Conservation (phyloP, 2,329 filamentous ascomycete genomes). For the Talaromyces pinophilus region DNA sequence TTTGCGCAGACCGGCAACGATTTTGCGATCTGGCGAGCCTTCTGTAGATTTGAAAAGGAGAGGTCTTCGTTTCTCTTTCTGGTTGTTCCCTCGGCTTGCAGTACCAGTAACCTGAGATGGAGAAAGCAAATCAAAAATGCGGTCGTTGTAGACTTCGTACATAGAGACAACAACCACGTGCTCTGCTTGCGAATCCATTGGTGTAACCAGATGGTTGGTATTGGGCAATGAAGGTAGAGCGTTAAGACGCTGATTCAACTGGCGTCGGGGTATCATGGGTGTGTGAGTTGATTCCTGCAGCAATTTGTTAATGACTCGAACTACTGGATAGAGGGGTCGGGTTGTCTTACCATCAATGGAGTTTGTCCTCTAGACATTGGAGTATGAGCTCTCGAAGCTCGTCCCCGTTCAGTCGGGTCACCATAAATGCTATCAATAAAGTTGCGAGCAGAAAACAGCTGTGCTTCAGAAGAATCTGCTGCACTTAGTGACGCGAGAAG, state of each 20-base stretch:
- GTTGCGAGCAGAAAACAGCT: slow-evolving; percentile 69
- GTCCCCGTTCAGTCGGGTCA: slow-evolving; percentile 61
- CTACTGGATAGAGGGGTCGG: neutral
- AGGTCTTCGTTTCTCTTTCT: slow-evolving; percentile 74
- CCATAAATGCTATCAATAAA: slow-evolving; percentile 80
- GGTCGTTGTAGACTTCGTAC: slow-evolving; percentile 99
- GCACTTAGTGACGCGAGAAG: slow-evolving; percentile 73
- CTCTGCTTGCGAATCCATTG: slow-evolving; percentile 68
- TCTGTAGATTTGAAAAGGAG: slow-evolving; percentile 92
- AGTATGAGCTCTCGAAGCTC: slow-evolving; percentile 66
- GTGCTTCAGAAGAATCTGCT: slow-evolving; percentile 79
- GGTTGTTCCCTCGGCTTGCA: slow-evolving; percentile 49
- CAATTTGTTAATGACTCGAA: neutral
- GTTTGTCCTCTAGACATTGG: slow-evolving; percentile 59
- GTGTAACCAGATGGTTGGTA: slow-evolving; percentile 68
- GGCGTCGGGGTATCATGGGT: slow-evolving; percentile 57
- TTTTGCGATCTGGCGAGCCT: slow-evolving; percentile 82
- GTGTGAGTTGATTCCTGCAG: slow-evolving; percentile 43
- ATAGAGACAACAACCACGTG: slow-evolving; percentile 91
- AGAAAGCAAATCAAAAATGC: slow-evolving; percentile 89
- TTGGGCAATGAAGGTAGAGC: slow-evolving; percentile 72
- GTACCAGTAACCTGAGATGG: slow-evolving; percentile 48
- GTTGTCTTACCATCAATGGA: slow-evolving; percentile 44
- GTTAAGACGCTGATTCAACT: slow-evolving; percentile 69
- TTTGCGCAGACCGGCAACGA: slow-evolving; percentile 89